Base-by-base conservation (phyloP, 768 basidiomycete species). In the Mycena crocata region DNA sequence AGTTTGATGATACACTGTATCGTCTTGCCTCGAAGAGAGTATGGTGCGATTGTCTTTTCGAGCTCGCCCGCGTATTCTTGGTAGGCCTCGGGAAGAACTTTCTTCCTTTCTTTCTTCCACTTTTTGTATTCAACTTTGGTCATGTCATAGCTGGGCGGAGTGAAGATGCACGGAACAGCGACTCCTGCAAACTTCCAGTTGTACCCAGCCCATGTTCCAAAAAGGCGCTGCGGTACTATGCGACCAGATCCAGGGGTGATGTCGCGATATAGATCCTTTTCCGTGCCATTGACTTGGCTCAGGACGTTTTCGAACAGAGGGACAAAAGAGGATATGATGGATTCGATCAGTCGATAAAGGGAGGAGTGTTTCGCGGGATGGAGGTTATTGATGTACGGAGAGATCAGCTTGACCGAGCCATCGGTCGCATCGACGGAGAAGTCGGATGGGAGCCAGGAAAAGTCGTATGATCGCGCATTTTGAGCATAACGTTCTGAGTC, bases 1-100 rank as follows among this genome's bases (percentile, higher is more conserved):
- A 80, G 72, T 63, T 80, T 81, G 58, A 81, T 74, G 58, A 81
- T 78, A n/a, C 78, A 71, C 54, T 81, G 80, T 6, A 79, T 62
- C 5, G 63, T 69, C 49, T 67, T 70, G 23, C 68, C 68, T 4
- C 64, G 54, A 2, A 69, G 55, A 14, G 68, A 62, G 54, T 65
- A 69, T 1, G 68, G 68, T 21, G 30, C 32, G 10, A 69, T 57
- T 0, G 45, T 51, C 15, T 55, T 49, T 40, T 69, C 59, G 17
- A 69, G 57, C 24, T 46, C 68, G 12, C 59, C 63, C 17, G 63
- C 54, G 31, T 69, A 64, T 34, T 50, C 32, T 30, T 65, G 55
- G n/a, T 44, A 52, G 0, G 68, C 59, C 32, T 66, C 59, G 8
- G 68, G 68, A 14, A 69, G 64, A 32, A 54, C 39, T 24, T 62